phyloP scores from a whole-genome alignment of 2,329 filamentous ascomycete genomes.

The Ceratocystiopsis brevicomis region DNA sequence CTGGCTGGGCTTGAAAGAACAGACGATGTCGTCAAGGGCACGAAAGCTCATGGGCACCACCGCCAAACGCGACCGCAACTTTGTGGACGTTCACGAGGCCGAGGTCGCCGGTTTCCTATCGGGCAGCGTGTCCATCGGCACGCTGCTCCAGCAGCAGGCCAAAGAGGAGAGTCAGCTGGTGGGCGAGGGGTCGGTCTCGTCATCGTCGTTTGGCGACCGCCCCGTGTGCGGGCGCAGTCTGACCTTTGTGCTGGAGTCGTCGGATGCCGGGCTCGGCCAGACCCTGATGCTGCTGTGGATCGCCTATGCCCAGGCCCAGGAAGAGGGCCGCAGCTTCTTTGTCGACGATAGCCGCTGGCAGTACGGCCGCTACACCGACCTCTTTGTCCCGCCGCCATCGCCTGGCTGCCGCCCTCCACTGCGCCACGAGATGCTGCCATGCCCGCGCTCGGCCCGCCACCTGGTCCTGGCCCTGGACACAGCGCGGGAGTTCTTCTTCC shows the following conservation, averaged over 20 bases:
- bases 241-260: slow-evolving; percentile 59
- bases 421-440: slow-evolving; percentile 59
- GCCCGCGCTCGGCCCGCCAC: slow-evolving; percentile 57
- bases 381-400: slow-evolving; percentile 48
- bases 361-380: slow-evolving; percentile 55
- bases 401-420: slow-evolving; percentile 53
- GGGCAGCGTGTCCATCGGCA: slow-evolving; percentile 21
- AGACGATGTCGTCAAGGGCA: background rate
- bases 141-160: slow-evolving; percentile 11
- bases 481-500: slow-evolving; percentile 42
- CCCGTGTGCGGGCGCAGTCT: slow-evolving; percentile 50
- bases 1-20: background rate
- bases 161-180: slow-evolving; percentile 19
- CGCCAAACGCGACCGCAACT: slow-evolving; percentile 24
- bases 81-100: slow-evolving; percentile 57
- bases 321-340: slow-evolving; percentile 61
- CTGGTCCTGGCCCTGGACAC: slow-evolving; percentile 56
- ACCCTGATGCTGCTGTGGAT: slow-evolving; percentile 67
- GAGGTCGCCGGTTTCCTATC: slow-evolving; percentile 45
- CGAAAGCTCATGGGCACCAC: background rate
- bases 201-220: slow-evolving; percentile 22
- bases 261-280: slow-evolving; percentile 58
- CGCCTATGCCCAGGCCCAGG: slow-evolving; percentile 59
- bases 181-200: slow-evolving; percentile 22
- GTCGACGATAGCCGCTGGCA: slow-evolving; percentile 71